Conservation (phyloP, 805 yeast genomes). For the Candida hungchunana region DNA sequence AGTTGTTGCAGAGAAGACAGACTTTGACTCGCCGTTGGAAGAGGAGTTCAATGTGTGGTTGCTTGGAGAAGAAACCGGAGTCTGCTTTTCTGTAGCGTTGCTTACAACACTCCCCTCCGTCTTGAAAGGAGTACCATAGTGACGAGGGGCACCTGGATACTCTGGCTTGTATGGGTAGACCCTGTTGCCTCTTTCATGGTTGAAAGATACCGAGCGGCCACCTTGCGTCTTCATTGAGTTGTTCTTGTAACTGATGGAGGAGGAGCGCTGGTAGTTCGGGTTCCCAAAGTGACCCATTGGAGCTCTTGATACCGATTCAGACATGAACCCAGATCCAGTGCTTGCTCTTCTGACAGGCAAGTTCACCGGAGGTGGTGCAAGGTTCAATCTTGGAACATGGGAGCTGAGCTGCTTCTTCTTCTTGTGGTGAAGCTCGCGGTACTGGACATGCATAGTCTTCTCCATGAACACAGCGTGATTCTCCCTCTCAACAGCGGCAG, state of each 20-base stretch:
- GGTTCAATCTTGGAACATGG: constrained; percentile 37
- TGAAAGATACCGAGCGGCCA: constrained; percentile 24
- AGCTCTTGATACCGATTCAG: constrained; percentile 5
- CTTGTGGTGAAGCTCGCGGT: constrained; percentile 51
- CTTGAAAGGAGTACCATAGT: constrained; percentile 7
- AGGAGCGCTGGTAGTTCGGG: constrained; percentile 3
- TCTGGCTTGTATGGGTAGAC: constrained; percentile 7
- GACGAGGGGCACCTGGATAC: background rate
- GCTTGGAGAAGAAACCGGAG: constrained; percentile 26
- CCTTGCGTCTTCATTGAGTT: constrained; percentile 5
- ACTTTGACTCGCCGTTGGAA: constrained; percentile 25
- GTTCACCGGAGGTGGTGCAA: constrained; percentile 83
- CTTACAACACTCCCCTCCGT: constrained; percentile 3
- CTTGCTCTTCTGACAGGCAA: constrained; percentile 42
- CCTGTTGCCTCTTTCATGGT: constrained; percentile 10
- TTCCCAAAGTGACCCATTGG: constrained; percentile 18
- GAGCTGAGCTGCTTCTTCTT: constrained; percentile 15
- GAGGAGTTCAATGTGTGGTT: constrained; percentile 19
- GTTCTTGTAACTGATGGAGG: constrained; percentile 2
- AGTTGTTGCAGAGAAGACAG: constrained; percentile 23
- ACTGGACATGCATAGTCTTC: constrained; percentile 82
- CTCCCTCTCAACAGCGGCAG: constrained; percentile 80
- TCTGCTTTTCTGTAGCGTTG: constrained; percentile 9
- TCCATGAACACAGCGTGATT: constrained; percentile 73
- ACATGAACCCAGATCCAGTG: constrained; percentile 26